These are phyloP conservation scores for Barbarea vulgaris DNA, from an alignment of 345 rosid species.

Conservation along the genomic window DNA sequence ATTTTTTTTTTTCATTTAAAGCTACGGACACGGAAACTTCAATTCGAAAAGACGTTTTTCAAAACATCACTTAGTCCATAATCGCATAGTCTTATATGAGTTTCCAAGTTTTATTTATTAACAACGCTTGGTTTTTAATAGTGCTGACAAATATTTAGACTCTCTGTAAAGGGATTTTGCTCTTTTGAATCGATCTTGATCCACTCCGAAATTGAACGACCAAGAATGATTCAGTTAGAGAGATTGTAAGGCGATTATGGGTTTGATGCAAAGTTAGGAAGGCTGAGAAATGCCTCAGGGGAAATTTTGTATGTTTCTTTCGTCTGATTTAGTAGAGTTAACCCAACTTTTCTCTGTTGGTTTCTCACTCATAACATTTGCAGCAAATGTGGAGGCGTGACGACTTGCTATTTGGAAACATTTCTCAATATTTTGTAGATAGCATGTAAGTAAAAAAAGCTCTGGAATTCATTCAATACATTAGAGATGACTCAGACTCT, in stretches of 20 bases:
- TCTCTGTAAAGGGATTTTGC: not conserved
- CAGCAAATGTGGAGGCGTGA: slow-evolving; percentile 10
- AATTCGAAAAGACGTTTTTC: not conserved
- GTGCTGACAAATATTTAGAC: not conserved
- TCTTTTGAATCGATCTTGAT: not conserved
- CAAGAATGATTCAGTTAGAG: not conserved
- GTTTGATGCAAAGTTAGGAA: no score
- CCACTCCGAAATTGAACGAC: not conserved
- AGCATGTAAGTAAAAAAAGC: not conserved
- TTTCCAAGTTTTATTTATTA: not conserved
- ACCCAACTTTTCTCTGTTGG: no score
- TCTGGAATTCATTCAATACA: not conserved
- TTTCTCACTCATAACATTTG: not conserved
- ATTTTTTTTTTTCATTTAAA: not conserved
- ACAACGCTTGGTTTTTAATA: no score
- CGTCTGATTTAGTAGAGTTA: no score
- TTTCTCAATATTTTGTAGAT: slow-evolving; percentile 9
- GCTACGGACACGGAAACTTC: not conserved
- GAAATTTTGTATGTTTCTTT: no score
- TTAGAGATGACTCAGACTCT: not conserved
- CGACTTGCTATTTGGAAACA: not conserved
- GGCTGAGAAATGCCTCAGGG: no score
- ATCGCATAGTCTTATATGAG: not conserved
- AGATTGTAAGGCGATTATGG: not conserved
- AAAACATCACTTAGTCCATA: slow-evolving; percentile 38